These are phyloP conservation scores for Alisma plantagoaquatica DNA, from an alignment of 106 monocot species.

Conservation along the genomic window DNA sequence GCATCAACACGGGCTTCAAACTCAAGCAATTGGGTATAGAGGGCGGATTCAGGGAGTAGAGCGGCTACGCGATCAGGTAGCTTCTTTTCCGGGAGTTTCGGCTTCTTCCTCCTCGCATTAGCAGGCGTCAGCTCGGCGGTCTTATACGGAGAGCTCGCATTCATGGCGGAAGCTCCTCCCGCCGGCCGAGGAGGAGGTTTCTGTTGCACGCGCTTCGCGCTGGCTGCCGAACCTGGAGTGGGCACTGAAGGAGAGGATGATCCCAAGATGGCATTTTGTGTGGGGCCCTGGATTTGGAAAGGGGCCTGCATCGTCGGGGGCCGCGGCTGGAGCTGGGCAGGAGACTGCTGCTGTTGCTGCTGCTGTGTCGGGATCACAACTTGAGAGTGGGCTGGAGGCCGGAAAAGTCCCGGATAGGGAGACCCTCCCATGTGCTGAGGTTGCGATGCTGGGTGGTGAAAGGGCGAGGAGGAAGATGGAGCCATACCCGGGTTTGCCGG, in stretches of 20 bases:
- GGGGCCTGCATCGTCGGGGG: too few relatives aligned
- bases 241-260: too few relatives aligned
- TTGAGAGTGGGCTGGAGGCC: too few relatives aligned
- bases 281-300: neutral
- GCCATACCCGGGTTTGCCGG: too few relatives aligned
- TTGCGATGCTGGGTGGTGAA: too few relatives aligned
- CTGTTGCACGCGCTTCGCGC: slow-evolving; percentile 32
- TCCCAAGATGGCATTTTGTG: too few relatives aligned
- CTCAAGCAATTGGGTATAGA: slow-evolving; percentile 90
- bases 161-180: slow-evolving; percentile 1
- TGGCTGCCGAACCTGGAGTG: too few relatives aligned
- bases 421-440: too few relatives aligned
- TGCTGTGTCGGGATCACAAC: too few relatives aligned
- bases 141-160: slow-evolving; percentile 23
- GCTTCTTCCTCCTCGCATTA: slow-evolving; percentile 80
- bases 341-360: too few relatives aligned
- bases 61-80: slow-evolving; percentile 92
- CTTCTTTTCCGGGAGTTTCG: slow-evolving; percentile 88
- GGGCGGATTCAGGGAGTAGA: slow-evolving; percentile 82
- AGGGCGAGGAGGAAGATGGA: too few relatives aligned
- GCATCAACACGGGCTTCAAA: slow-evolving; percentile 87
- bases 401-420: too few relatives aligned
- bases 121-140: slow-evolving; percentile 74
- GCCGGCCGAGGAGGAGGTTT: slow-evolving; percentile 30
- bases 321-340: neutral